phyloP scores from a whole-genome alignment of 2,329 filamentous ascomycete species.

The Talaromyces piceae region DNA sequence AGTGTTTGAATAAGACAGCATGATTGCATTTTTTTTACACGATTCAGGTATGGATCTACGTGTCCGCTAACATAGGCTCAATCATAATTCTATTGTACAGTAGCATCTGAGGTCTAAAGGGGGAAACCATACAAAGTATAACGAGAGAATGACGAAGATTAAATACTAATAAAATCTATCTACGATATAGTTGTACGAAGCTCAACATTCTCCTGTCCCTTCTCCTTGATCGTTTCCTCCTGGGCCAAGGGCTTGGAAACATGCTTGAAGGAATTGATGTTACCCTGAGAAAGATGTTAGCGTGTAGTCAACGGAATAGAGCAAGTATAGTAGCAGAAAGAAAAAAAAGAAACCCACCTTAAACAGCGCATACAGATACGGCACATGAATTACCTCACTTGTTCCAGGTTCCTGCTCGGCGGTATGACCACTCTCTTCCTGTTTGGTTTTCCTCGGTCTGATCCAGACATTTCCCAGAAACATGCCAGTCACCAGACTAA shows the following conservation, averaged over 20 bases:
- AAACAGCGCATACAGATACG: conserved; percentile 25
- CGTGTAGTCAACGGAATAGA: not conserved
- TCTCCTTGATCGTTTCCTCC: not conserved
- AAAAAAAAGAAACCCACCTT: conserved; percentile 16
- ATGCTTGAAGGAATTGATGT: conserved; percentile 18
- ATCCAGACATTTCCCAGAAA: conserved; percentile 49
- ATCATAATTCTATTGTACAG: too few species aligned
- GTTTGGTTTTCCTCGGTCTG: conserved; percentile 20
- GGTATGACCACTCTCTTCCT: conserved; percentile 5
- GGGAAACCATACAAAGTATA: too few species aligned
- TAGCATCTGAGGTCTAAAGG: too few species aligned
- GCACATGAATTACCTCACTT: conserved; percentile 25
- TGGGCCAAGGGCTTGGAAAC: not conserved
- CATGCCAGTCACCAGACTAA: conserved; percentile 39
- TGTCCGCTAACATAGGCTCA: too few species aligned
- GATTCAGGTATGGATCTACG: too few species aligned
- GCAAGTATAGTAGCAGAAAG: not conserved
- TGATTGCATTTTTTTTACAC: too few species aligned
- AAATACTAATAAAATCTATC: not conserved
- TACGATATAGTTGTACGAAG: not conserved
- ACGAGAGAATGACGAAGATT: too few species aligned
- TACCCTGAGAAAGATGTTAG: conserved; percentile 14
- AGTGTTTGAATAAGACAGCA: too few species aligned
- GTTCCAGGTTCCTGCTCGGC: conserved; percentile 8
- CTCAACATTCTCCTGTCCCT: not conserved